These are phyloP conservation scores for Colletotrichum tofieldiae DNA, from an alignment of 2,329 filamentous ascomycete species.

Conservation along the genomic window DNA sequence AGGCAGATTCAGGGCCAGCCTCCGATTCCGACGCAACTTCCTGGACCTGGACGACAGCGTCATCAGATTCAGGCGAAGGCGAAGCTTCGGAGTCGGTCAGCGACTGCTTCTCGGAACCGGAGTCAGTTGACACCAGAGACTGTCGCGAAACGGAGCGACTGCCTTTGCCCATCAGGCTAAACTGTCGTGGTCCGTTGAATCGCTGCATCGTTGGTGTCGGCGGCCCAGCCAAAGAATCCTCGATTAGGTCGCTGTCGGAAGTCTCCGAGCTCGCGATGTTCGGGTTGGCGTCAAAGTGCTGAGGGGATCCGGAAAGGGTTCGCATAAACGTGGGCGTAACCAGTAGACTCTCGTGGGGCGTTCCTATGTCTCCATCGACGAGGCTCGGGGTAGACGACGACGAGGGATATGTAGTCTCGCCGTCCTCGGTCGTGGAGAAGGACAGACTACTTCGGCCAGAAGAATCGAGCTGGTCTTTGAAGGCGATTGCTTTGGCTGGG, in stretches of 20 bases:
- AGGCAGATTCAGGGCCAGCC: neutral
- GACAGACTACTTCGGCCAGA: conserved; percentile 29
- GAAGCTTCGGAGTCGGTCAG: conserved; percentile 15
- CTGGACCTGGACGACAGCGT: neutral
- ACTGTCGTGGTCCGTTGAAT: conserved; percentile 37
- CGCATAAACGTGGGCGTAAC: conserved; percentile 44
- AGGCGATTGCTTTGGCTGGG: conserved; percentile 31
- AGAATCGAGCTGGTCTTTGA: conserved; percentile 15
- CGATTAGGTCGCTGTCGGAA: conserved; percentile 39
- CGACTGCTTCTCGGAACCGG: conserved; percentile 25
- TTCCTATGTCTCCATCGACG: conserved; percentile 43
- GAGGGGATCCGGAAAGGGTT: conserved; percentile 35
- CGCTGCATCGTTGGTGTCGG: conserved; percentile 39
- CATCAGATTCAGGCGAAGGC: conserved; percentile 5
- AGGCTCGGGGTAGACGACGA: conserved; percentile 47
- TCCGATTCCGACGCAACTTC: neutral
- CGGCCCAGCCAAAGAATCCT: conserved; percentile 29
- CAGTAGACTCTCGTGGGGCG: conserved; percentile 44
- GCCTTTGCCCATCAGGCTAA: conserved; percentile 36
- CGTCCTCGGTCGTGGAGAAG: conserved; percentile 38
- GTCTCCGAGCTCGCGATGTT: conserved; percentile 36
- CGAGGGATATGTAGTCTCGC: conserved; percentile 37
- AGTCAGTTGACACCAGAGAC: conserved; percentile 32
- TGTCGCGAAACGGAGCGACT: conserved; percentile 37
- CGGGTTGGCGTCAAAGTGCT: conserved; percentile 36